Percentiles rank a stretch among this genome's conserved stretches.
phyloP scores from a whole-genome alignment of 2,329 filamentous ascomycete genomes.

The Didymella sp. region DNA sequence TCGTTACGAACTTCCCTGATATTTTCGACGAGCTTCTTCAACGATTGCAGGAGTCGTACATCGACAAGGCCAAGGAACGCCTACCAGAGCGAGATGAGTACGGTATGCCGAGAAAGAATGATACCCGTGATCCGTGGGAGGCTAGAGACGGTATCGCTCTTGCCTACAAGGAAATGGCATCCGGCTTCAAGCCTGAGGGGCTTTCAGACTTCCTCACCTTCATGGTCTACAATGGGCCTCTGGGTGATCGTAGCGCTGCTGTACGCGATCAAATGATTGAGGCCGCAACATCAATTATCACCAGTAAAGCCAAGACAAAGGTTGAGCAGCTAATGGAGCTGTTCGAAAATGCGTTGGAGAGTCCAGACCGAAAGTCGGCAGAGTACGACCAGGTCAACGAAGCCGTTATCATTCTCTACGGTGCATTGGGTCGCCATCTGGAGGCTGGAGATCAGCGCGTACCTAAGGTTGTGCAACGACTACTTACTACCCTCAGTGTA shows the following conservation, averaged over 20 bases:
- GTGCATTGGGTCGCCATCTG: constrained; percentile 87
- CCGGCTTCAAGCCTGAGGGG: constrained; percentile 70
- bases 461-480: constrained; percentile 83
- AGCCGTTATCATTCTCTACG: constrained; percentile 96
- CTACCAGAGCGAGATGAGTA: constrained; percentile 88
- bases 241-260: constrained; percentile 79
- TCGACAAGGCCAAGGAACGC: constrained; percentile 80
- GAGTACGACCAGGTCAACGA: constrained; percentile 91
- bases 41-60: constrained; percentile 73
- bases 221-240: constrained; percentile 81
- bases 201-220: constrained; percentile 83
- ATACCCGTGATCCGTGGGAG: constrained; percentile 90
- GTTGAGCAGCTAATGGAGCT: constrained; percentile 91
- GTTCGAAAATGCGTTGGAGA: constrained; percentile 87
- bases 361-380: constrained; percentile 80
- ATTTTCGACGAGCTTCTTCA: constrained; percentile 69
- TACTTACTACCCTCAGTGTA: constrained; percentile 87
- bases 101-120: constrained; percentile 90
- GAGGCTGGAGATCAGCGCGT: constrained; percentile 84
- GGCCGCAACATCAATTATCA: constrained; percentile 81
- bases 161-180: constrained; percentile 82
- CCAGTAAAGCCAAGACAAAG: constrained; percentile 78
- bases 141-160: constrained; percentile 86
- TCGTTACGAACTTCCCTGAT: constrained; percentile 66
- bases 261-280: constrained; percentile 93